phyloP scores from a whole-genome alignment of 2,329 filamentous ascomycete genomes.

The Monilinia aucupariae region DNA sequence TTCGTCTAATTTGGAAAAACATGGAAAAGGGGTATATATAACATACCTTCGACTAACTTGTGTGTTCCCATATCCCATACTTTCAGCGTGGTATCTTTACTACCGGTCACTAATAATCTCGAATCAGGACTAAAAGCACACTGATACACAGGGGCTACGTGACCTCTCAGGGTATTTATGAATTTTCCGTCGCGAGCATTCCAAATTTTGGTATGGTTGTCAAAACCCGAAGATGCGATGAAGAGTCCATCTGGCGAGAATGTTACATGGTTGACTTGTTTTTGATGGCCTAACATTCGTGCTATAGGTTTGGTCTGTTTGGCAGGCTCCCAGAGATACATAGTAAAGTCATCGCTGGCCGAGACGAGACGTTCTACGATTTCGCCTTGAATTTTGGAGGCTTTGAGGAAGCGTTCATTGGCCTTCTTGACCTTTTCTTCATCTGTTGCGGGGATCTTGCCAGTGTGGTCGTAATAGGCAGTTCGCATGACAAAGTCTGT shows the following conservation, averaged over 20 bases:
- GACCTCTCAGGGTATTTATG: constrained; percentile 79
- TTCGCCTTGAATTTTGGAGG: constrained; percentile 68
- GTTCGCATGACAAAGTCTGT: constrained; percentile 88
- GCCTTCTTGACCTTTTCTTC: constrained; percentile 71
- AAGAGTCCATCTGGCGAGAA: constrained; percentile 87
- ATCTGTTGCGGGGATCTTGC: constrained; percentile 60
- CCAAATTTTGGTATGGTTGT: constrained; percentile 95
- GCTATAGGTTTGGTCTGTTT: constrained; percentile 76
- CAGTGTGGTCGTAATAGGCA: constrained; percentile 77
- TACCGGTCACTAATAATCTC: constrained; percentile 77
- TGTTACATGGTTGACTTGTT: constrained; percentile 91
- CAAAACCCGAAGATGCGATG: constrained; percentile 84
- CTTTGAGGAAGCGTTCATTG: constrained; percentile 77
- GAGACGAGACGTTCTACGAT: constrained; percentile 81
- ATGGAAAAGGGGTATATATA: not conserved
- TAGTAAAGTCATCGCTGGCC: constrained; percentile 91
- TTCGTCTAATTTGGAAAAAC: too few relatives aligned
- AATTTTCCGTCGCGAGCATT: constrained; percentile 71
- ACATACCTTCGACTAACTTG: constrained; percentile 57
- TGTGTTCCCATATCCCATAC: constrained; percentile 87
- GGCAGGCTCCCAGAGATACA: constrained; percentile 89
- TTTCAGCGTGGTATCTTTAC: constrained; percentile 85
- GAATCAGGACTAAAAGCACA: constrained; percentile 90
- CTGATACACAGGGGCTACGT: constrained; percentile 89
- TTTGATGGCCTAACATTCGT: constrained; percentile 89